Base-by-base conservation (phyloP, 371 early-diverging fungal genomes). In the Apophysomyces ossiformis region DNA sequence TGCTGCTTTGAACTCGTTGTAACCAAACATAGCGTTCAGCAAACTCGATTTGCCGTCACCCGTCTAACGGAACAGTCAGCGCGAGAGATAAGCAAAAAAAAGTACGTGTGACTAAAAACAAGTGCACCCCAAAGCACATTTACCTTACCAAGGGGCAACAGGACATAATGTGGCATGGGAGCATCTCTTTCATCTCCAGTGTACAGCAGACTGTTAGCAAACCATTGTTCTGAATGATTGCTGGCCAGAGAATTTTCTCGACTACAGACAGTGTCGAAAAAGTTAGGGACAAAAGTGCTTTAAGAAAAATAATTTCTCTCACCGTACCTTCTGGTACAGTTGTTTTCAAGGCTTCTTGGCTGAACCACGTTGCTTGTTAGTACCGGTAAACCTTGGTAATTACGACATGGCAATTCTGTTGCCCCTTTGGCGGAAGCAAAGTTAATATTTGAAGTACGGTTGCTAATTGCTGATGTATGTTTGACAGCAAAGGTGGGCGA, bases 11-110 rank as follows among this genome's bases (percentile, higher is more conserved):
- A 85, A 75, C 50, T 83, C 78, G 35, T 72, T 69, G 37, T 80
- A 78, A 8, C 79, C 82, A 65, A 85, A 69, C 50, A 85, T 77
- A 15, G 77, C 65, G 60, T 85, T 85, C 46, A 85, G 50, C 35
- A 85, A 68, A 18, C 82, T 82, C 7, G 85, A 85, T 61, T 85
- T 85, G 1, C 85, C 82, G 54, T 69, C 67, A 2, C 74, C 76
- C 12, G 79, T 76, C 65, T 75, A 65, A 26, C 32, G 32, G 2
- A 26, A 2, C 32, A 26, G 32, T 26, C 32, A 26, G 32, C 2
- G 32, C 32, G 4, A 60, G 60, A 1, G 66, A 61, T 8, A 70
- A 35, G 36, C 72, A 57, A 38, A 64, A 63, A 26, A 71, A 47
- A 57, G 45, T 61, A 65, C 73, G 79, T 37, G 73, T 81, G 32